Base-by-base conservation (phyloP, 2,329 filamentous ascomycete species). In the Beauveria rudraprayagi region DNA sequence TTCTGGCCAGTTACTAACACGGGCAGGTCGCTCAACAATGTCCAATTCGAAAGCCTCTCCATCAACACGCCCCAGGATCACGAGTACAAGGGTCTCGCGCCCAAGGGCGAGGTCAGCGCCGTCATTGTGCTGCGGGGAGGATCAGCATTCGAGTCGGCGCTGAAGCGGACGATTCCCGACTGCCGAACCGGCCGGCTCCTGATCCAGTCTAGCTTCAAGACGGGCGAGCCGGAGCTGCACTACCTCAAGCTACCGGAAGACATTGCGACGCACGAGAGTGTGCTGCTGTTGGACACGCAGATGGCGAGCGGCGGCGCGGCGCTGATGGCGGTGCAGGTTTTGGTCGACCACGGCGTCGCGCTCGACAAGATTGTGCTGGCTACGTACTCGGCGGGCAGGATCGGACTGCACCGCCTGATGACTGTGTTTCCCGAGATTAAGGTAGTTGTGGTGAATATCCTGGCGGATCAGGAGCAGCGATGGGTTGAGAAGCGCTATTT, bases 301-400 rank as follows among this genome's bases (percentile, higher is more conserved):
- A 97, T 97, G 89, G 91, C 91, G 28, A 92, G 88, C 63, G 94
- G 94, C 48, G 93, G 92, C 41, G 83, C 85, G 17, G 85, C 84
- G 1, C 77, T 99, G 62, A 99, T 99, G 94, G 92, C 94, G 1
- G 92, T 97, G 47, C 89, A 94, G 70, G 91, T 97, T n/a, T 78
- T 99, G 58, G 86, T 96, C 17, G 94, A 99, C 72, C 92, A 97
- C 70, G 94, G 94, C 11, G 92, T 97, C 7, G 77, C 84, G 6
- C 87, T 94, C 70, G 84, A 91, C 51, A 87, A 82, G 65, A 96
- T 99, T 65, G 90, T 97, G 40, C 88, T 97, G 71, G 92, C 96
- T 44, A 96, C 93, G 3, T 97, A 95, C 71, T 89, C 91, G 65
- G 93, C 92, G 3, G 93, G 93, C 9, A 86, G 86, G 65, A 85